phyloP scores from a whole-genome alignment of 1,284 basidiomycete species.

The Jaminaea rosea region DNA sequence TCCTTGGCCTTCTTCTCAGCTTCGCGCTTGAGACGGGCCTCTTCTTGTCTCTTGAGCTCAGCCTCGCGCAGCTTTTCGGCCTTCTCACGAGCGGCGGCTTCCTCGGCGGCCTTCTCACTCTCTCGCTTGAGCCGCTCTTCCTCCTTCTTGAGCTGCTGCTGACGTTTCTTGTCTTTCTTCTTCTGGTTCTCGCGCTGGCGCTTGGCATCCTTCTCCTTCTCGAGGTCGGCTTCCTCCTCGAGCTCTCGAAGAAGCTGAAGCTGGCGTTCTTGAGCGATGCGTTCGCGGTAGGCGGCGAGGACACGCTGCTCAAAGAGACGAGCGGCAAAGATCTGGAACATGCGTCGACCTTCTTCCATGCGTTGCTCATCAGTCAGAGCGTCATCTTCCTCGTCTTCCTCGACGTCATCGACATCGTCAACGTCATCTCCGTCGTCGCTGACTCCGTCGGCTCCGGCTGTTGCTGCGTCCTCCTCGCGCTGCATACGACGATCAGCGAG shows the following conservation, averaged over 20 bases:
- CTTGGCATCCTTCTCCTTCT: conserved; percentile 78
- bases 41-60: conserved; percentile 54
- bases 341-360: conserved; percentile 94
- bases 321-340: conserved; percentile 99
- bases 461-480: conserved; percentile 70
- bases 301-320: conserved; percentile 99
- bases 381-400: conserved; percentile 47
- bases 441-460: conserved; percentile 48
- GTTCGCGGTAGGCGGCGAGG: conserved; percentile 80
- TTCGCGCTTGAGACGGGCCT: conserved; percentile 57
- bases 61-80: conserved; percentile 56
- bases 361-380: conserved; percentile 61
- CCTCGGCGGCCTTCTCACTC: conserved; percentile 50
- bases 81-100: conserved; percentile 58
- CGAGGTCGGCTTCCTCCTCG: conserved; percentile 73
- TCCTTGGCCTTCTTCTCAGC: conserved; percentile 55
- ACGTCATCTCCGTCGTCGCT: conserved; percentile 43
- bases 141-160: conserved; percentile 83
- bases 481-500: conserved; percentile 87
- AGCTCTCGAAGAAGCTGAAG: conserved; percentile 75
- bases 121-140: conserved; percentile 70
- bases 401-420: conserved; percentile 50
- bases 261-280: conserved; percentile 75
- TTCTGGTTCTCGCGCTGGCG: conserved; percentile 92
- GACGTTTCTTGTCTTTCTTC: conserved; percentile 96